Base-by-base conservation (phyloP, 495 filamentous ascomycete species). In the Neurospora sp. region DNA sequence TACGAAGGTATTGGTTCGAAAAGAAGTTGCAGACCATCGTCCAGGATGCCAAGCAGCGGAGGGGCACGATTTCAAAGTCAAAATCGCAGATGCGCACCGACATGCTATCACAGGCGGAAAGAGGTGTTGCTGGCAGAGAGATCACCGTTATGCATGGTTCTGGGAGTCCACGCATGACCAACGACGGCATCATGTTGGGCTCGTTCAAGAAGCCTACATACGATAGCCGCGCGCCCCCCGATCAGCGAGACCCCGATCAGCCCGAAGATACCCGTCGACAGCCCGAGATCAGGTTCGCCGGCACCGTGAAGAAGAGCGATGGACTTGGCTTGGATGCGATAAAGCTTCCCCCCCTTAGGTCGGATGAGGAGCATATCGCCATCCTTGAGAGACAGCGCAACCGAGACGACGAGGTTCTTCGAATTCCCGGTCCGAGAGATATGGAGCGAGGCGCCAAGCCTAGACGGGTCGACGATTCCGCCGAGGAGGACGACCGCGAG, bases 1-100 rank as follows among this genome's bases (percentile, higher is more conserved):
- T 98, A 27, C 92, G 96, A 3, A 84, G 98, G 5, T 97, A 97
- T 82, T 98, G 94, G 95, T 99, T 99, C 77, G 94, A 98, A 83
- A 97, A 94, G 79, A 89, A 94, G 4, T 97, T 99, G 76, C 78
- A 80, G 73, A 78, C 82, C 41, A 86, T 98, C 69, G 94, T 90
- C 39, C 86, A 59, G 48, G 84, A 88, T 72, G 82, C 85, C 7
- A 82, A 79, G 46, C 75, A 76, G 48, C 81, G 78, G 48, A 78
- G 87, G 69, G 77, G 80, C 41, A 86, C 85, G 40, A 77, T 88
- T 10, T 75, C 84, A 48, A 84, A 83, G 72, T 82, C 89, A 10
- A 87, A 87, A 69, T 86, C 89, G 6, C 84, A 89, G 72, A 84
- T 88, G 23, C 87, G 89, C 70, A 86, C 87, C 2, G 86, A 88